Evolutionary conservation across 352 stramenopile genomes (phyloP).

Genomic region (Phytophthora melonis): DNA sequence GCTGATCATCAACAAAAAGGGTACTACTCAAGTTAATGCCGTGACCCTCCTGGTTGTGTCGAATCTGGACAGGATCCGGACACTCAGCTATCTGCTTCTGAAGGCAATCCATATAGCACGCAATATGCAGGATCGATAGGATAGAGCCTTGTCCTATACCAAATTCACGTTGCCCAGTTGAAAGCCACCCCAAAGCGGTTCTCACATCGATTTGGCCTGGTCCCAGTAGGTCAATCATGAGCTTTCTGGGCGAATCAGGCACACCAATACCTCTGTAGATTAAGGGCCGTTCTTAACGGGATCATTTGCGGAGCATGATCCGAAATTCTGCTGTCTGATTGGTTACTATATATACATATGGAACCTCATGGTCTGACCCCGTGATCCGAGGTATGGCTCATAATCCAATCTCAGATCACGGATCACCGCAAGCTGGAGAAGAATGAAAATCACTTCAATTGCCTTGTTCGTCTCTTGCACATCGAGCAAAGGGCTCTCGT

Average conservation of each 20-base stretch:
- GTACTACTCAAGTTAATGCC: not conserved
- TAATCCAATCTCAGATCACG: too few species aligned
- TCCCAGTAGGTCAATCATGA: slow-evolving; percentile 20
- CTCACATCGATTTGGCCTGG: slow-evolving; percentile 6
- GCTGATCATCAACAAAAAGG: slow-evolving; percentile 12
- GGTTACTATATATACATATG: too few species aligned
- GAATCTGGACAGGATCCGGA: not conserved
- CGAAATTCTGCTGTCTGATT: too few species aligned
- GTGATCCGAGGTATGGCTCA: too few species aligned
- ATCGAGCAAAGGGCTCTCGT: too few species aligned
- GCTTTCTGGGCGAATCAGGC: not conserved
- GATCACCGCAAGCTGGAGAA: too few species aligned
- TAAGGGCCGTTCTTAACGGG: too few species aligned
- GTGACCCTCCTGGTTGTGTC: not conserved
- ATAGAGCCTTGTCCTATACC: not conserved
- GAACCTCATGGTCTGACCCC: too few species aligned
- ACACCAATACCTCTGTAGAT: slow-evolving; percentile 8
- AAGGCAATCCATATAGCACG: too few species aligned
- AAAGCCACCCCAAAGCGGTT: slow-evolving; percentile 14
- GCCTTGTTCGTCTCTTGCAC: too few species aligned
- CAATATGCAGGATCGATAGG: slow-evolving; percentile 11
- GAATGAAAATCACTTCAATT: too few species aligned
- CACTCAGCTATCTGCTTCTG: not conserved
- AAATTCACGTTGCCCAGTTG: slow-evolving; percentile 7
- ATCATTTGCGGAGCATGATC: too few species aligned